Percentiles rank a stretch among this genome's conserved stretches.
Conservation (phyloP, 176 grass and related monocot species). For the Eleusine coracana region DNA sequence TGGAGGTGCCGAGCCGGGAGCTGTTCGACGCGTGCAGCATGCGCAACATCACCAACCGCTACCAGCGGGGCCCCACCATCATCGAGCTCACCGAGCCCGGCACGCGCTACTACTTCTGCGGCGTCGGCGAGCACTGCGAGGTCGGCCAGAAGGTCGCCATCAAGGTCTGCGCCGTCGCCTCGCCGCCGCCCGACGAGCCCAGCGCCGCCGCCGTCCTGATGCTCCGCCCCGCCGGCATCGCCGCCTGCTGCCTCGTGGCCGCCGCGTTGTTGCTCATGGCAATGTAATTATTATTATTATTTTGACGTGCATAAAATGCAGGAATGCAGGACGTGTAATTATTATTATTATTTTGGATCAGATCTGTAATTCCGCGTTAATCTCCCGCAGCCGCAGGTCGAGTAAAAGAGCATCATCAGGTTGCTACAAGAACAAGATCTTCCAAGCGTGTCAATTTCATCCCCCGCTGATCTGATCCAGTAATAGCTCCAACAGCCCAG, state of each 20-base stretch:
- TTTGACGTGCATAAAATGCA: background rate
- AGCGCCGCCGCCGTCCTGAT: background rate
- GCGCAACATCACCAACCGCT: conserved; percentile 61
- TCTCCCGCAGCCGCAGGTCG: too few species aligned
- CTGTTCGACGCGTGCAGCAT: conserved; percentile 63
- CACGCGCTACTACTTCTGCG: conserved; percentile 70
- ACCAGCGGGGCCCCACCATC: conserved; percentile 60
- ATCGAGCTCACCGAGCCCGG: conserved; percentile 67
- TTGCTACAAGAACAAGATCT: too few species aligned
- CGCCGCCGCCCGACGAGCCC: conserved; percentile 13
- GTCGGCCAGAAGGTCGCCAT: conserved; percentile 67
- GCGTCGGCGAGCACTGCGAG: conserved; percentile 88
- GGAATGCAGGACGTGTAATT: background rate
- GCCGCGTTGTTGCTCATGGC: background rate
- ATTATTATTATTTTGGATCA: too few species aligned
- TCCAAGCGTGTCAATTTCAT: too few species aligned
- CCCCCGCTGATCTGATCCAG: too few species aligned
- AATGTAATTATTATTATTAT: background rate
- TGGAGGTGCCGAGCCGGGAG: conserved; percentile 68
- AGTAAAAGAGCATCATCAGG: too few species aligned
- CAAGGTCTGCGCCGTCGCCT: conserved; percentile 48
- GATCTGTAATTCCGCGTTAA: too few species aligned
- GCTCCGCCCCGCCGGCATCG: background rate
- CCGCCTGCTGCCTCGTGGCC: background rate
- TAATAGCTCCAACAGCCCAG: too few species aligned